Base-by-base conservation (phyloP, 306 rosid genomes). In the Citrullus colocynthis region DNA sequence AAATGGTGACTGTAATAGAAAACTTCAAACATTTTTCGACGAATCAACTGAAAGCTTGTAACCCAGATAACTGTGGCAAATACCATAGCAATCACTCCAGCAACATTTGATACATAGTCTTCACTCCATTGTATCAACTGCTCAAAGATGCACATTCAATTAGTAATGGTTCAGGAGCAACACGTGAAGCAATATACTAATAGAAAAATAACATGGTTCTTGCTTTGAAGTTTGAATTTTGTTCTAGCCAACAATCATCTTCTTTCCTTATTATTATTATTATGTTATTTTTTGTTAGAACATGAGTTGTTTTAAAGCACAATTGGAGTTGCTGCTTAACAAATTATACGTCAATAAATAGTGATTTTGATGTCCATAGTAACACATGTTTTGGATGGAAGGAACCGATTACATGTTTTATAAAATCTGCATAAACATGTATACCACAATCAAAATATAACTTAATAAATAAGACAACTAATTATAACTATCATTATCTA, bases 1-100 rank as follows among this genome's bases (percentile, higher is more conserved):
- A 90, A 88, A 42, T 88, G 87, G 78, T 92, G 97, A 6, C 87
- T 86, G 86, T 92, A 92, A 79, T 78, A 92, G 85, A 92, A 92
- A 9, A 92, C 81, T 76, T 92, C 93, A 64, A 84, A 92, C 89
- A 84, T 87, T 79, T 86, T 89, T 16, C 88, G 85, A 75, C 97
- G 80, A 0, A 89, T 74, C 0, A 86, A 48, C 0, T 80, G 48
- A 55, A 89, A 10, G 81, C 92, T 89, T 0, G 97, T 85, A 9
- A 84, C 80, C 96, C 93, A 87, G 78, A 90, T 89, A 1, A 52
- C 83, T 20, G 87, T 39, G 7, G 91, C 96, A 21, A 89, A 75
- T 52, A 73, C 24, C 18, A 76, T 84, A 59, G 93, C 92, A 16
- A 88, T 84, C 80, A 64, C 83, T 51, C 93, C 96, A 6, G 87